Base-by-base conservation (phyloP, 352 stramenopile genomes). In the Pythium myriotylum region DNA sequence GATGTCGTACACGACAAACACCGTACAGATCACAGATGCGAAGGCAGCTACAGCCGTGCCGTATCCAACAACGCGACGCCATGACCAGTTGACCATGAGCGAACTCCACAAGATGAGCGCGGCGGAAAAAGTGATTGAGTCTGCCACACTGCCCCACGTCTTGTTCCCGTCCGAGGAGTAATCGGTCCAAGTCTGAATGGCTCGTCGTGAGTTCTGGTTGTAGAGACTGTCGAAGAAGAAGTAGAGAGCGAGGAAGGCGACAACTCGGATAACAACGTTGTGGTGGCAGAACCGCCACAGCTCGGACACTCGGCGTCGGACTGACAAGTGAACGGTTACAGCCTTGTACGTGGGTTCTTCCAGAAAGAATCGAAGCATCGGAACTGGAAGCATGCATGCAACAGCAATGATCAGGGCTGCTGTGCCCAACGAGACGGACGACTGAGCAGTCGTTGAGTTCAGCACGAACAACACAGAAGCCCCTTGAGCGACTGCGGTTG, bases 271-370 rank as follows among this genome's bases (percentile, higher is more conserved):
- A 24, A 79, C 73, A 8, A 85, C 64, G 23, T 88, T 78, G 29
- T 86, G 69, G 35, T 83, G 74, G 46, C 66, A 81, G 23, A 88
- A 76, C 37, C 69, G 67, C 72, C 80, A 81, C 12, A 89, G 49
- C 29, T 88, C 73, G 6, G 54, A 47, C 7, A 81, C 37, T 2
- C 70, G 74, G 2, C 56, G 60, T 0, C 51, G 35, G 8, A 87
- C 8, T 4, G 70, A 54, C 32, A 80, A 32, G 47, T 62, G 29
- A 8, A 55, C 54, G 0, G 61, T 59, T n/a, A 39, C 37, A 16
- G 39, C 33, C 7, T 46, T 10, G 26, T 54, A 26, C 9, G 54
- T 6, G 0, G 61, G 53, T 37, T 89, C 80, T 6, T 75, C 53
- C 10, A 89, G 27, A 49, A 77, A 81, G 27, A 27, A 70, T 1